A percentile compares a stretch with the other conserved stretches of the same genome.
Evolutionary conservation across 2,329 filamentous ascomycete species (phyloP).

Genomic region (Blastomyces emzantsi): DNA sequence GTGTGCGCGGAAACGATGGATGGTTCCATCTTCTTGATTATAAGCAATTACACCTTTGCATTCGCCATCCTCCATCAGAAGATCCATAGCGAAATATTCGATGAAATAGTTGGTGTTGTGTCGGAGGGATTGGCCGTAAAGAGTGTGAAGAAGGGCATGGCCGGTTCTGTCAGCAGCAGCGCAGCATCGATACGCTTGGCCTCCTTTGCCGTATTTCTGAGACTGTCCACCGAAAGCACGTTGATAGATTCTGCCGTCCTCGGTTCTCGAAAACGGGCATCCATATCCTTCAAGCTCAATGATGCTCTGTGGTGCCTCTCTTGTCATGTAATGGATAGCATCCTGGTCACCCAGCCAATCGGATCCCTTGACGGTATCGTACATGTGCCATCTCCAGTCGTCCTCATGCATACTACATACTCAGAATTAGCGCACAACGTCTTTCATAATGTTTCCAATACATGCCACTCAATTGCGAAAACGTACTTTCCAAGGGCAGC

Average conservation of each 20-base stretch:
- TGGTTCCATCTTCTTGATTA: slow-evolving; percentile 97
- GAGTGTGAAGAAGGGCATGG: slow-evolving; percentile 93
- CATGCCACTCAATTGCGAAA: background rate
- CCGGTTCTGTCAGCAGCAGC: slow-evolving; percentile 94
- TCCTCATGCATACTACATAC: slow-evolving; percentile 42
- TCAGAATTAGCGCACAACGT: slow-evolving; percentile 11
- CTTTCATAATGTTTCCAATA: background rate
- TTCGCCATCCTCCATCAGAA: slow-evolving; percentile 95
- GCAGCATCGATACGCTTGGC: slow-evolving; percentile 95
- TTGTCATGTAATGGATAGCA: slow-evolving; percentile 52
- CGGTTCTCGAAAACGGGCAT: slow-evolving; percentile 42
- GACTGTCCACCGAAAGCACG: slow-evolving; percentile 98
- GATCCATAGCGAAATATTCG: slow-evolving; percentile 93
- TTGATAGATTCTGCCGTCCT: slow-evolving; percentile 29
- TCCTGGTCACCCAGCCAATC: slow-evolving; percentile 54
- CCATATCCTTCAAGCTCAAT: slow-evolving; percentile 50
- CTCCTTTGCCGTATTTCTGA: slow-evolving; percentile 89
- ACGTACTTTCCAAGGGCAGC: slow-evolving; percentile 46
- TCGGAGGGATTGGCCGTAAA: slow-evolving; percentile 92
- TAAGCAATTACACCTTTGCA: slow-evolving; percentile 96
- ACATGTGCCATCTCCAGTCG: slow-evolving; percentile 54
- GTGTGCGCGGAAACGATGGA: slow-evolving; percentile 93
- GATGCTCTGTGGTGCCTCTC: slow-evolving; percentile 46
- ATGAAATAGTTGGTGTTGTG: slow-evolving; percentile 99
- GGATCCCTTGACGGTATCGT: slow-evolving; percentile 50